Evolutionary conservation across 805 yeast species (phyloP).

Genomic region (Brettanomyces custersianus): DNA sequence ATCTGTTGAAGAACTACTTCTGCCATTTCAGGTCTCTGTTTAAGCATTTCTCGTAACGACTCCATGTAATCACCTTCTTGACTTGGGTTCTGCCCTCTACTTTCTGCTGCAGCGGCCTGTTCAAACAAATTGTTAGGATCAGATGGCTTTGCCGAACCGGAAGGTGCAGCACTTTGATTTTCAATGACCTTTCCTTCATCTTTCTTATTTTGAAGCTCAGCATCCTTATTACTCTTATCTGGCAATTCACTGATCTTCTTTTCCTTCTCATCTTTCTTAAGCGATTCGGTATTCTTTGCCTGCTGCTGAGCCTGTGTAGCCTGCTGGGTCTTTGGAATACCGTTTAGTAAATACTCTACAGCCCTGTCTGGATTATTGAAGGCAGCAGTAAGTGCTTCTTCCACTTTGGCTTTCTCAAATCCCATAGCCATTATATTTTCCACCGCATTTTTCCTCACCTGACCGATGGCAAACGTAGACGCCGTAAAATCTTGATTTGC

Average conservation of each 20-base stretch:
- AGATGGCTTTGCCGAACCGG: constrained; percentile 3
- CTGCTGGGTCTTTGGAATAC: constrained; percentile 56
- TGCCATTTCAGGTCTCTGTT: constrained; percentile 80
- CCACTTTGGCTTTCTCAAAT: constrained; percentile 78
- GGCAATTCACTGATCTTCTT: background rate
- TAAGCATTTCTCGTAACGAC: constrained; percentile 67
- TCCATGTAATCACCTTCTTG: constrained; percentile 30
- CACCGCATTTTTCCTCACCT: constrained; percentile 69
- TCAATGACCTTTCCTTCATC: constrained; percentile 8
- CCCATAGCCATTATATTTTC: constrained; percentile 93
- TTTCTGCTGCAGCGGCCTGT: constrained; percentile 33
- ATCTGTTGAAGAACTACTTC: constrained; percentile 78
- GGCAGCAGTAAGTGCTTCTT: constrained; percentile 87
- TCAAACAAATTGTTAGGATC: constrained; percentile 43
- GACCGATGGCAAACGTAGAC: constrained; percentile 68
- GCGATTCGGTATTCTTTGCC: constrained; percentile 4
- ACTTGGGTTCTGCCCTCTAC: constrained; percentile 24
- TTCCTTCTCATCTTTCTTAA: background rate
- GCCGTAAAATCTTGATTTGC: constrained; percentile 23
- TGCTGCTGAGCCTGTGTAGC: constrained; percentile 7
- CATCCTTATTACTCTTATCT: background rate
- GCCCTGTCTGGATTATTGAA: constrained; percentile 97
- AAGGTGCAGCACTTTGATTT: constrained; percentile 16
- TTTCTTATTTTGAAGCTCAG: background rate
- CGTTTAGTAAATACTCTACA: constrained; percentile 86